Evolutionary conservation across 495 filamentous ascomycete species (phyloP), one percentile per base, ranked within the genome.

Genomic region (Pyrenopolyporus hunteri): DNA sequence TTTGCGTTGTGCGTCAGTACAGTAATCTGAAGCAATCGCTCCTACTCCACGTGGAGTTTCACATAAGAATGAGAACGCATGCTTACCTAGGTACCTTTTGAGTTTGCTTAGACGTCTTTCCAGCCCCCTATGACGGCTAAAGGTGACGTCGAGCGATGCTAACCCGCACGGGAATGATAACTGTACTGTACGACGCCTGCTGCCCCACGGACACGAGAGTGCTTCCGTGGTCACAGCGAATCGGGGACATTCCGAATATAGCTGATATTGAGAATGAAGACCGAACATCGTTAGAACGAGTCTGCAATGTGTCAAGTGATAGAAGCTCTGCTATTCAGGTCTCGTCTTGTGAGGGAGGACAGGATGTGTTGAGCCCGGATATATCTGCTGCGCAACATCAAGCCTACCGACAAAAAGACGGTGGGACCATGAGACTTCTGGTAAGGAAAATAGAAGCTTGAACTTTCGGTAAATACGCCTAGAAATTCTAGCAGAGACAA

Each of bases 201-300:
- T 49, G 4, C 20, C 44, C 52, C 59, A 20, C 2, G 31, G 45
- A 10, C 13, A 47, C 19, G 42, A 20, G 46, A 33, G 17, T 49
- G 40, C 6, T 31, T 1, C 17, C 14, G 35, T 28, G 16, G 32
- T 16, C 13, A 17, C 20, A 45, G 39, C 52, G 29, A 57, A 57
- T 57, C 51, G 59, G 51, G 32, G 1, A 19, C 23, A 19, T 14
- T 6, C 51, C 51, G 31, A 43, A 40, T 22, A 25, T 39, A 9
- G 32, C 26, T 17, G 17, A 19, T 43, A 20, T 37, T 10, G 19
- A 26, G 20, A 39, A 44, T 26, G 8, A 26, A 17, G 16, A 32
- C 31, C 1, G 8, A n/a, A n/a, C 13, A 20, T 56, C 23, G 39
- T 63, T 45, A 31, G 59, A 9, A 63, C 19, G 31, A 31, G 59